Evolutionary conservation across 371 early-diverging fungal genomes (phyloP).

Genomic region (Circinella umbellata): DNA sequence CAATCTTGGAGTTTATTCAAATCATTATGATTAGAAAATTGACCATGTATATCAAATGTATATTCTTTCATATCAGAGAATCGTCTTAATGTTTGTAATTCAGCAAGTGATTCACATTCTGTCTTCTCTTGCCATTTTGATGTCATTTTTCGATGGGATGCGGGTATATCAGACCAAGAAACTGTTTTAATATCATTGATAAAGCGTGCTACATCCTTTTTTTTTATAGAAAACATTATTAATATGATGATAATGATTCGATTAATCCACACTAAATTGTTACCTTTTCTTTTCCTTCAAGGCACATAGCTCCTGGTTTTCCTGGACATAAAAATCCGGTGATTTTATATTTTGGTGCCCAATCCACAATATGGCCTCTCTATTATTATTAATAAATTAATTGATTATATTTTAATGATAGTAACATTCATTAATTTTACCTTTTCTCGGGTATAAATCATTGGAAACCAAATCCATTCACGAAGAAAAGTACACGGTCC

Average conservation of each 20-base stretch:
- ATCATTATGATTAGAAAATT: conserved; percentile 43
- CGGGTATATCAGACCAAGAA: conserved; percentile 46
- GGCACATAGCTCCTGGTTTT: conserved; percentile 45
- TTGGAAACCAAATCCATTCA: conserved; percentile 55
- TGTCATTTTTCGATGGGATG: conserved; percentile 46
- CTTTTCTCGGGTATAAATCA: conserved; percentile 54
- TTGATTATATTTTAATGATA: too few relatives aligned
- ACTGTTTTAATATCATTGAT: conserved; percentile 50
- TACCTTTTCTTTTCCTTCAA: conserved; percentile 45
- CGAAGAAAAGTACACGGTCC: conserved; percentile 32
- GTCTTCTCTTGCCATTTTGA: conserved; percentile 38
- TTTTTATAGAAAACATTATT: too few relatives aligned
- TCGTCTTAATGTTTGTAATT: conserved; percentile 21
- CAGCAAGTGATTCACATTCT: conserved; percentile 21
- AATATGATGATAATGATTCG: too few relatives aligned
- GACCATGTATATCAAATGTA: conserved; percentile 45
- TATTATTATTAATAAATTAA: not conserved
- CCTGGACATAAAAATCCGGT: conserved; percentile 51
- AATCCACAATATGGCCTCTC: conserved; percentile 48
- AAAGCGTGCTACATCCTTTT: conserved; percentile 33
- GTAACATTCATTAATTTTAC: conserved; percentile 1
- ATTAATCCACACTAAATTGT: too few relatives aligned
- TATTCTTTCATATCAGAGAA: conserved; percentile 43
- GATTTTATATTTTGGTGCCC: conserved; percentile 46
- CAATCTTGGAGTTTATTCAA: conserved; percentile 38